These are phyloP conservation scores for Cercis canadensis DNA, from an alignment of 306 rosid genomes.

Conservation along the genomic window DNA sequence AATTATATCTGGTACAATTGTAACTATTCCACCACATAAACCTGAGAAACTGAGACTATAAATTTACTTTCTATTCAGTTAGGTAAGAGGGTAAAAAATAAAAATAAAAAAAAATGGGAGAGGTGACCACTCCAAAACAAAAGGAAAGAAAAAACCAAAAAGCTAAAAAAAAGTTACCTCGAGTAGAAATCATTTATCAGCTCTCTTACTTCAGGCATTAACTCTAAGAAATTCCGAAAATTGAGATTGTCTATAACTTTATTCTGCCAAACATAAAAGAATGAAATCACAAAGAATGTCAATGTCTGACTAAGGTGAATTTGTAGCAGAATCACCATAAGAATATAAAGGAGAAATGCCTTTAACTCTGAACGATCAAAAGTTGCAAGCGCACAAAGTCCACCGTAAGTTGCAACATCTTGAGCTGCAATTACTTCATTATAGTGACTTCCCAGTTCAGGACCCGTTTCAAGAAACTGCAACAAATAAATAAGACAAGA, in stretches of 20 bases:
- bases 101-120: not conserved
- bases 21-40: not conserved
- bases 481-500: conserved; percentile 32
- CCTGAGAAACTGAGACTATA: not conserved
- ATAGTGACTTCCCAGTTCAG: conserved; percentile 79
- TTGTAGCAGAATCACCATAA: conserved; percentile 23
- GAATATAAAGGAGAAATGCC: conserved; percentile 54
- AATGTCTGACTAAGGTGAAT: conserved; percentile 12
- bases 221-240: conserved; percentile 92
- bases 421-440: conserved; percentile 96
- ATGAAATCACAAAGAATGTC: conserved; percentile 38
- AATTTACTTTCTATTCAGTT: not conserved
- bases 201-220: conserved; percentile 97
- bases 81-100: not conserved
- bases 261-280: conserved; percentile 60
- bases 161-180: conserved; percentile 57
- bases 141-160: not conserved
- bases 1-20: not conserved
- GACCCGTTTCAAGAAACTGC: conserved; percentile 88
- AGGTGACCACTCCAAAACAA: not conserved
- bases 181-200: conserved; percentile 93
- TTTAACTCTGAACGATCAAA: conserved; percentile 92
- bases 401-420: conserved; percentile 98
- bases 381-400: conserved; percentile 98
- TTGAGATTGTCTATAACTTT: conserved; percentile 90